phyloP scores from a whole-genome alignment of 805 yeast genomes.

The Candida caryicola region DNA sequence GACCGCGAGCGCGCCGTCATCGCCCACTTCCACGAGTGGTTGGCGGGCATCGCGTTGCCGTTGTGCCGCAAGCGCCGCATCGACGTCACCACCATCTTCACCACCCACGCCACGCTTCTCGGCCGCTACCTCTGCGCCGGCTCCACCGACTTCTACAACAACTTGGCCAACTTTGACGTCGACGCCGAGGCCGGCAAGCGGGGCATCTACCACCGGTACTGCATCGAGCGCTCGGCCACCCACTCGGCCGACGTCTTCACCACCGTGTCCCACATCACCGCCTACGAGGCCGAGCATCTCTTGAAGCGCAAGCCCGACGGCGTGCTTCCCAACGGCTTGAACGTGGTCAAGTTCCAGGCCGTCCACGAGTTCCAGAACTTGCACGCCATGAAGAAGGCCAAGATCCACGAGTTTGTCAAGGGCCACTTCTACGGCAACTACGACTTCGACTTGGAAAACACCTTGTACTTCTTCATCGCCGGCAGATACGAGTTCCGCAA shows the following conservation, averaged over 20 bases:
- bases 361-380: slow-evolving; percentile 97
- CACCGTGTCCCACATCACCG: slow-evolving; percentile 97
- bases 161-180: slow-evolving; percentile 83
- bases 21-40: slow-evolving; percentile 96
- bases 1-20: slow-evolving; percentile 87
- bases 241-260: slow-evolving; percentile 96
- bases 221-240: slow-evolving; percentile 95
- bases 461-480: slow-evolving; percentile 92
- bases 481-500: slow-evolving; percentile 96
- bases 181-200: slow-evolving; percentile 98
- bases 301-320: slow-evolving; percentile 97
- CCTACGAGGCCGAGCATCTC: slow-evolving; percentile 88
- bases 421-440: slow-evolving; percentile 97
- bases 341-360: slow-evolving; percentile 93
- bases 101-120: slow-evolving; percentile 93
- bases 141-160: slow-evolving; percentile 91
- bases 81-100: slow-evolving; percentile 92
- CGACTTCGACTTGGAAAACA: slow-evolving; percentile 91
- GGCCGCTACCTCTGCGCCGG: slow-evolving; percentile 98
- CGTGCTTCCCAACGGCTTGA: slow-evolving; percentile 92
- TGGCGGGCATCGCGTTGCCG: slow-evolving; percentile 94
- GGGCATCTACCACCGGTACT: slow-evolving; percentile 95
- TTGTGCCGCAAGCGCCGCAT: slow-evolving; percentile 86
- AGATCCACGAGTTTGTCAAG: slow-evolving; percentile 88
- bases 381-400: slow-evolving; percentile 88